Base-by-base conservation (phyloP, 345 rosid genomes). In the Gossypium stocksii region DNA sequence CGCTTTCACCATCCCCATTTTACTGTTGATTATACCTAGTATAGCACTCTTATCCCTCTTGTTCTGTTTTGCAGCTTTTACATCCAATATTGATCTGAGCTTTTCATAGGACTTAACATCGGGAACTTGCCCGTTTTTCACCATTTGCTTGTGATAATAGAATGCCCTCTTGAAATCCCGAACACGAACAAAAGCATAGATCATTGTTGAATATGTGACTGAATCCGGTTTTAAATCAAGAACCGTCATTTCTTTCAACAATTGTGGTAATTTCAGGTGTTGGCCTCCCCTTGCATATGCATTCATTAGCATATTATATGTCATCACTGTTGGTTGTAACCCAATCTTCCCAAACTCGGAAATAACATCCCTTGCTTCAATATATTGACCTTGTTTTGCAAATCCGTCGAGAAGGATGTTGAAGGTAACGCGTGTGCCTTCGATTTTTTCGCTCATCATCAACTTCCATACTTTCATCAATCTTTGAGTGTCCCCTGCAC, bases 301-400 rank as follows among this genome's bases (percentile, higher is more conserved):
- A 74, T 92, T 90, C 91, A 94, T 90, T 84, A 94, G 86, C 94
- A 94, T 94, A 74, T 92, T 94, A 78, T 89, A 92, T 13, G 97
- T 90, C 91, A 94, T 86, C 63, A 90, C 83, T n/a, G 88, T 90
- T 8, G 98, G 97, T 53, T 76, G 87, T 76, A 94, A 80, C 7
- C 97, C 94, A 20, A 85, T 83, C 86, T 86, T 92, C 76, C 88
- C 88, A 74, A 90, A 92, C 76, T 92, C 97, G 44, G 82, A 87
- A 45, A 92, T 72, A 27, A 88, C 93, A 66, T 92, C 97, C 79
- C 94, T 89, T 29, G 98, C 93, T 86, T 94, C 97, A 3, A 80
- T 27, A n/a, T 89, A 92, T 34, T 62, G 87, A 25, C 98, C 98
- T 85, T 92, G 97, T 78, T 92, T 94, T 34, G 97, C 94, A 75